Percentiles rank a stretch among this genome's conserved stretches.
Evolutionary conservation across 805 yeast genomes (phyloP).

Genomic region (Isabelozyma pseudorhagii): DNA sequence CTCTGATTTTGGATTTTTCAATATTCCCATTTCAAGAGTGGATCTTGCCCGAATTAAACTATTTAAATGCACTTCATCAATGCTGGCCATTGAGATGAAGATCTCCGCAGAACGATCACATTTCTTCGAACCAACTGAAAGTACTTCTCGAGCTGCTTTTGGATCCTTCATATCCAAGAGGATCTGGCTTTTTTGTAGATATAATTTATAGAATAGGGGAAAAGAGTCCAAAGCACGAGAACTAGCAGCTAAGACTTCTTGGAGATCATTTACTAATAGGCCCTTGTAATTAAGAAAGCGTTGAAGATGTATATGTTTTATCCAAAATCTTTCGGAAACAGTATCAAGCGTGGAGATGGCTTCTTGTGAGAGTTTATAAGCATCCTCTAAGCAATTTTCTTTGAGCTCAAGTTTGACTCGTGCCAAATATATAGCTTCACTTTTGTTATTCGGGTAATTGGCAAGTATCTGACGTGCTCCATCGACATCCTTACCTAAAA

Average conservation of each 20-base stretch:
- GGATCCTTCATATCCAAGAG: constrained; percentile 32
- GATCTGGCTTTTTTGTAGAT: constrained; percentile 61
- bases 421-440: constrained; percentile 67
- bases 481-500: constrained; percentile 39
- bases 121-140: constrained; percentile 45
- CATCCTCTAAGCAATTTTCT: constrained; percentile 36
- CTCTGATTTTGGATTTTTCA: constrained; percentile 48
- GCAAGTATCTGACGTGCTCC: constrained; percentile 60
- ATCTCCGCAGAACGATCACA: constrained; percentile 44
- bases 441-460: constrained; percentile 36
- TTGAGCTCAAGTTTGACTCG: constrained; percentile 61
- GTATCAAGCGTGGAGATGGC: constrained; percentile 11
- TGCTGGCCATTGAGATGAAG: constrained; percentile 52
- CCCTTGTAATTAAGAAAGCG: constrained; percentile 8
- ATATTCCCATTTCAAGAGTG: constrained; percentile 61
- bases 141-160: constrained; percentile 45
- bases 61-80: constrained; percentile 43
- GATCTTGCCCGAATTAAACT: constrained; percentile 64
- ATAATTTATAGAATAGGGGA: constrained; percentile 51
- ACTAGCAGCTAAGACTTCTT: constrained; percentile 3
- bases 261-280: constrained; percentile 23
- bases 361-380: constrained; percentile 28
- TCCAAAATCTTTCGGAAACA: constrained; percentile 52
- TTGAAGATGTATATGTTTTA: constrained; percentile 42
- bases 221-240: constrained; percentile 42